These are phyloP conservation scores for Petasospora fabianii DNA, from an alignment of 1,139 yeast genomes.

Conservation along the genomic window DNA sequence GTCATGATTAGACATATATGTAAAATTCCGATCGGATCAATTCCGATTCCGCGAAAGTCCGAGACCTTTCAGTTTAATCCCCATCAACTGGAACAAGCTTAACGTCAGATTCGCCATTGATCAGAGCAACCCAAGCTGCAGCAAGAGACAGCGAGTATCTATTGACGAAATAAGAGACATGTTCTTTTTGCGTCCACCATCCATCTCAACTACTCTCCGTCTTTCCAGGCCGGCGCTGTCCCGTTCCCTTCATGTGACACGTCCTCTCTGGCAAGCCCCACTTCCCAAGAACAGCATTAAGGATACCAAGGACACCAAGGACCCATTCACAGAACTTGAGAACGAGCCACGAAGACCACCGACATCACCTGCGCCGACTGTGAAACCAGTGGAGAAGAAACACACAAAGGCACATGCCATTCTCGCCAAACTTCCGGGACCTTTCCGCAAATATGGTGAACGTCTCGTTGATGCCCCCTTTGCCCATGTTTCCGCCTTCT, in stretches of 20 bases:
- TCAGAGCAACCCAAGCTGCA: no score
- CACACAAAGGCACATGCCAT: constrained; percentile 5
- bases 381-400: constrained; percentile 2
- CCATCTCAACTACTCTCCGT: background rate
- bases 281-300: no score
- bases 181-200: no score
- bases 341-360: constrained; percentile 11
- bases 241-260: constrained; percentile 5
- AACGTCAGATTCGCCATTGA: no score
- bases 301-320: constrained; percentile 6
- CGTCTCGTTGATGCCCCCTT: constrained; percentile 48
- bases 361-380: background rate
- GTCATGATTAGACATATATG: no score
- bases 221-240: background rate
- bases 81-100: no score
- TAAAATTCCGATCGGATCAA: no score
- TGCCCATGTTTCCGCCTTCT: constrained; percentile 67
- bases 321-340: constrained; percentile 14
- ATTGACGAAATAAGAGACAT: no score
- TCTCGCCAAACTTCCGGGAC: constrained; percentile 22
- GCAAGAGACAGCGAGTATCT: no score
- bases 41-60: no score
- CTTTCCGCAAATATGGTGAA: constrained; percentile 22
- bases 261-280: no score
- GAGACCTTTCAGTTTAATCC: no score